Percentiles rank a stretch among this genome's conserved stretches.
Evolutionary conservation across 2,329 filamentous ascomycete genomes (phyloP).

Genomic region (Fusarium sp.): DNA sequence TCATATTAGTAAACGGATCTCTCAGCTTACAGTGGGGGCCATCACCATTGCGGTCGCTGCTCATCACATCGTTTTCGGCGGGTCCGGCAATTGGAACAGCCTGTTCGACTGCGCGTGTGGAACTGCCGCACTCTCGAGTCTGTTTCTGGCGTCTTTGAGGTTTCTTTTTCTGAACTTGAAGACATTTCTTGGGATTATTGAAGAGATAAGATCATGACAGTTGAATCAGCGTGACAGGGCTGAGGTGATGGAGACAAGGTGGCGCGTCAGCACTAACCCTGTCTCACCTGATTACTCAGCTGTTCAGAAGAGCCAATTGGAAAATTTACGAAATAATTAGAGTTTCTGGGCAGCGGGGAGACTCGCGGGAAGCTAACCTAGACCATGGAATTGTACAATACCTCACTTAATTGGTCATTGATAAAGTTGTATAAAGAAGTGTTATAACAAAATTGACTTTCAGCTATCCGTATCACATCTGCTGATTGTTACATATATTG

Average conservation of each 20-base stretch:
- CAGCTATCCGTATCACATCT: too few species aligned
- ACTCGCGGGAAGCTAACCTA: background rate
- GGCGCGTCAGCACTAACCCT: background rate
- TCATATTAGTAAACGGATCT: background rate
- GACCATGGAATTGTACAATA: background rate
- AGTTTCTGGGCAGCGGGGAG: background rate
- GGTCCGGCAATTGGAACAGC: conserved; percentile 16
- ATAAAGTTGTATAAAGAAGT: rapidly evolving
- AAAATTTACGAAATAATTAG: background rate
- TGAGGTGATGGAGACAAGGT: background rate
- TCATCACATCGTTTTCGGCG: conserved; percentile 21
- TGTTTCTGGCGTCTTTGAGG: background rate
- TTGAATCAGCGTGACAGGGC: background rate
- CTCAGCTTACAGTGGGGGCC: background rate
- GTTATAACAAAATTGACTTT: background rate
- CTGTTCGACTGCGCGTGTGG: conserved; percentile 16
- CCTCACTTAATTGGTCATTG: rapidly evolving
- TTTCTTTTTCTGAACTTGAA: background rate
- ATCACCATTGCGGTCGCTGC: conserved; percentile 17
- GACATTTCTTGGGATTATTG: background rate
- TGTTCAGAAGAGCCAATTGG: rapidly evolving
- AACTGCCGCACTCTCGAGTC: conserved; percentile 3
- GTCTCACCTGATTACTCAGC: background rate
- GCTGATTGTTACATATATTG: rapidly evolving
- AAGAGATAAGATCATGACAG: background rate